A percentile compares a stretch with the other conserved stretches of the same genome.
phyloP scores from a whole-genome alignment of 176 grass and related monocot genomes.

The Poa annua region DNA sequence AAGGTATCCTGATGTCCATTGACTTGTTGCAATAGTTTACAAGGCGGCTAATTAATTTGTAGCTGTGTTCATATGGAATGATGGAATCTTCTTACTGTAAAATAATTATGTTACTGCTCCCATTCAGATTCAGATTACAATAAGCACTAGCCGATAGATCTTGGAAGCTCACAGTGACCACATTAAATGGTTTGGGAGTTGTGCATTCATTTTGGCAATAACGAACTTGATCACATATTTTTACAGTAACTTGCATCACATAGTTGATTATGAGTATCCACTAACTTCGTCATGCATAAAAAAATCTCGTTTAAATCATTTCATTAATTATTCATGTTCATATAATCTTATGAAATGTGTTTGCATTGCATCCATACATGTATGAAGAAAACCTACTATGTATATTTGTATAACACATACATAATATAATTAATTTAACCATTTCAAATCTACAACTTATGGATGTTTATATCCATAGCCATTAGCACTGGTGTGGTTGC shows the following conservation, averaged over 20 bases:
- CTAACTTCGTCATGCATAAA: conserved; percentile 28
- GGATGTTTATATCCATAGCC: background rate
- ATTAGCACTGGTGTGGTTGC: background rate
- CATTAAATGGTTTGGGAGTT: conserved; percentile 16
- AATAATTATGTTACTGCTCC: conserved; percentile 18
- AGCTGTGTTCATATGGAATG: conserved; percentile 40
- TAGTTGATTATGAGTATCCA: conserved; percentile 2
- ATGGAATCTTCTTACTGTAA: conserved; percentile 52
- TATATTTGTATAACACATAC: background rate
- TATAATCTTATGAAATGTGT: background rate
- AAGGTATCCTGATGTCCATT: conserved; percentile 43
- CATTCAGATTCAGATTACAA: conserved; percentile 23
- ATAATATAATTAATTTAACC: background rate
- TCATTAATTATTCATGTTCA: background rate
- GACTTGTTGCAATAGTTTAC: conserved; percentile 48
- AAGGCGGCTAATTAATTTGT: background rate
- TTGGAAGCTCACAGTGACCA: conserved; percentile 8
- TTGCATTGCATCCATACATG: background rate
- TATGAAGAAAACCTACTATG: background rate
- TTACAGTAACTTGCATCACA: background rate
- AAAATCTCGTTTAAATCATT: background rate
- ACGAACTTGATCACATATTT: conserved; percentile 15
- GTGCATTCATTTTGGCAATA: background rate
- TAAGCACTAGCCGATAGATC: background rate
- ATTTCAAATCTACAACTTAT: background rate